A percentile compares a stretch with the other conserved stretches of the same genome.
These are phyloP conservation scores for Exophiala phaeomuriformis DNA, from an alignment of 2,329 filamentous ascomycete genomes.

Conservation along the genomic window DNA sequence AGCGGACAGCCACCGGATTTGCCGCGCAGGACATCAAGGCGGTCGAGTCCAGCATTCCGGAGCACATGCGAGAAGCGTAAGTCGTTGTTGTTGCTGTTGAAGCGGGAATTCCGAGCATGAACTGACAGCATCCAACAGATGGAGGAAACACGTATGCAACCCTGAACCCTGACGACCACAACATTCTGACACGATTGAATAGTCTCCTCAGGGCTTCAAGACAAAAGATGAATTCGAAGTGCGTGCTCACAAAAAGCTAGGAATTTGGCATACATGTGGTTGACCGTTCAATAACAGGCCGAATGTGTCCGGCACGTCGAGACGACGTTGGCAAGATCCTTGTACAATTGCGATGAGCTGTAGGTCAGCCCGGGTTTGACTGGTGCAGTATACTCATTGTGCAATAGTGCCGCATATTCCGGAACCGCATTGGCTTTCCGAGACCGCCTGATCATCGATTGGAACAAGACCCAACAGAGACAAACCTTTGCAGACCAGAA, in stretches of 20 bases:
- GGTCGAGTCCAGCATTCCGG: conserved; percentile 85
- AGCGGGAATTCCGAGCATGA: not conserved
- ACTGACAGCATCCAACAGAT: conserved; percentile 36
- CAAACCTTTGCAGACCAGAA: conserved; percentile 89
- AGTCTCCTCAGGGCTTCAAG: conserved; percentile 63
- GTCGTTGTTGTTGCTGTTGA: conserved; percentile 31
- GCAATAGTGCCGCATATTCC: conserved; percentile 67
- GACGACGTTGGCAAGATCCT: conserved; percentile 86
- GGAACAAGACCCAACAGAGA: conserved; percentile 96
- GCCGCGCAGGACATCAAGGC: conserved; percentile 84
- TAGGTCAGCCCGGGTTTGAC: conserved; percentile 29
- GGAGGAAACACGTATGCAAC: conserved; percentile 44
- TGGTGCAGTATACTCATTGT: conserved; percentile 8
- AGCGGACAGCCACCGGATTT: conserved; percentile 91
- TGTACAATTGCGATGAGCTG: conserved; percentile 95
- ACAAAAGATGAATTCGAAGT: conserved; percentile 72
- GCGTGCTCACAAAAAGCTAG: conserved; percentile 14
- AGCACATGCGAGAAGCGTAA: conserved; percentile 77
- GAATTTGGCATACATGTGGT: not conserved
- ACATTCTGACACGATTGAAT: conserved; percentile 12
- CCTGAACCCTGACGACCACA: not conserved
- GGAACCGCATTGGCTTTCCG: conserved; percentile 87
- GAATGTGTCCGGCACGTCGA: conserved; percentile 92
- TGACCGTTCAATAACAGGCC: conserved; percentile 43
- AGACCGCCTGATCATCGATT: conserved; percentile 85